These are phyloP conservation scores for Raphanus raphanistrum DNA, from an alignment of 345 rosid species.

Conservation along the genomic window DNA sequence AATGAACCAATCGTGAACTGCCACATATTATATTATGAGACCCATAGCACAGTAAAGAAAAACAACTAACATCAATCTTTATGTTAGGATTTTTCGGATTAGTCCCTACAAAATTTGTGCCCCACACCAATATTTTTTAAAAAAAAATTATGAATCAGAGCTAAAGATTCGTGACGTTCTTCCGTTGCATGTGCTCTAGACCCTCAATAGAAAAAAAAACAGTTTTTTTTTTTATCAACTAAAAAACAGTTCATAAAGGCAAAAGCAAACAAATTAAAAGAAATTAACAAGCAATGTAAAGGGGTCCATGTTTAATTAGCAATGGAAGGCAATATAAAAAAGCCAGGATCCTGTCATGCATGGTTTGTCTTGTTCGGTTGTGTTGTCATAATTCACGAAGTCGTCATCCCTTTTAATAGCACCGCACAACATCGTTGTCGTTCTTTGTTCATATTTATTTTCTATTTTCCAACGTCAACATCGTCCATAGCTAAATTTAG, in stretches of 20 bases:
- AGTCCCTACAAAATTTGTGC: too few relatives aligned
- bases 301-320: neutral
- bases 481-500: conserved; percentile 14
- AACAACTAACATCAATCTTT: too few relatives aligned
- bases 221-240: too few relatives aligned
- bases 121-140: too few relatives aligned
- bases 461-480: neutral
- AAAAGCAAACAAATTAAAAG: neutral
- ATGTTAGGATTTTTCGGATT: too few relatives aligned
- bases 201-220: neutral
- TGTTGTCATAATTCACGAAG: conserved; percentile 30
- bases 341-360: neutral
- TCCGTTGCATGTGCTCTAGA: too few relatives aligned
- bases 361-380: conserved; percentile 23
- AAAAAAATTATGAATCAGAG: too few relatives aligned
- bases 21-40: too few relatives aligned
- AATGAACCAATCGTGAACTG: too few relatives aligned
- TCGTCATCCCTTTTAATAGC: neutral
- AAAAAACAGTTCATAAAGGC: neutral
- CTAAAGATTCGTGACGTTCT: too few relatives aligned
- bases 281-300: neutral
- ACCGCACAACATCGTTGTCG: neutral
- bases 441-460: neutral
- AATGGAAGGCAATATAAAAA: neutral
- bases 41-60: too few relatives aligned